phyloP scores from a whole-genome alignment of 2,329 filamentous ascomycete species.

The Rhynchosporium agropyri region DNA sequence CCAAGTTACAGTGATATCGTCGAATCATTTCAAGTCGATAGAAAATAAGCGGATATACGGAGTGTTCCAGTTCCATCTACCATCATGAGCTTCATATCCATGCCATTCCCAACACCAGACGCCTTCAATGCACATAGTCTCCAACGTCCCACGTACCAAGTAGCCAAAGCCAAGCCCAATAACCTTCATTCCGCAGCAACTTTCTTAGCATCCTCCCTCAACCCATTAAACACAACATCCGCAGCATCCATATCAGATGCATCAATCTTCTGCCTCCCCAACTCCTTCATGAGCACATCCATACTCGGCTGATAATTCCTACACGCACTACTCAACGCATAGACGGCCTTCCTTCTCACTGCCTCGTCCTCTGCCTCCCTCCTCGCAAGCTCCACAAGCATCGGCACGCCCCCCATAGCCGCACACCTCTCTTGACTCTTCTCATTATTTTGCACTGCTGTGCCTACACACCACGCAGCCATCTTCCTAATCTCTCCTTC shows the following conservation, averaged over 20 bases:
- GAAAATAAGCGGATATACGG: too few species aligned
- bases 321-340: conserved; percentile 81
- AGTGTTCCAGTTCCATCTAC: too few species aligned
- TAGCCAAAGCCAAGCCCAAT: not conserved
- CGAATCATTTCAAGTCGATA: too few species aligned
- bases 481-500: conserved; percentile 76
- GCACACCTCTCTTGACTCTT: conserved; percentile 75
- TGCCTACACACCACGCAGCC: conserved; percentile 94
- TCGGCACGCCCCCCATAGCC: conserved; percentile 67
- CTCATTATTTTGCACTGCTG: conserved; percentile 94
- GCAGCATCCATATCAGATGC: conserved; percentile 86
- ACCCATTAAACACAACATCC: conserved; percentile 69
- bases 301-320: conserved; percentile 89
- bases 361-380: conserved; percentile 60
- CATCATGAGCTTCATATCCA: too few species aligned
- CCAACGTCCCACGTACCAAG: not conserved
- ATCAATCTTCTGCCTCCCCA: conserved; percentile 64
- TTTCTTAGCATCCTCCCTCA: conserved; percentile 53
- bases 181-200: not conserved
- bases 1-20: too few species aligned
- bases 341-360: conserved; percentile 84
- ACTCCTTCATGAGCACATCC: conserved; percentile 65
- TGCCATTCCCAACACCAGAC: conserved; percentile 20
- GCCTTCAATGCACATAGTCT: conserved; percentile 21
- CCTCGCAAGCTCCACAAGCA: conserved; percentile 66